Evolutionary conservation across 2,329 filamentous ascomycete species (phyloP).

Genomic region (Aspergillus brasiliensis): DNA sequence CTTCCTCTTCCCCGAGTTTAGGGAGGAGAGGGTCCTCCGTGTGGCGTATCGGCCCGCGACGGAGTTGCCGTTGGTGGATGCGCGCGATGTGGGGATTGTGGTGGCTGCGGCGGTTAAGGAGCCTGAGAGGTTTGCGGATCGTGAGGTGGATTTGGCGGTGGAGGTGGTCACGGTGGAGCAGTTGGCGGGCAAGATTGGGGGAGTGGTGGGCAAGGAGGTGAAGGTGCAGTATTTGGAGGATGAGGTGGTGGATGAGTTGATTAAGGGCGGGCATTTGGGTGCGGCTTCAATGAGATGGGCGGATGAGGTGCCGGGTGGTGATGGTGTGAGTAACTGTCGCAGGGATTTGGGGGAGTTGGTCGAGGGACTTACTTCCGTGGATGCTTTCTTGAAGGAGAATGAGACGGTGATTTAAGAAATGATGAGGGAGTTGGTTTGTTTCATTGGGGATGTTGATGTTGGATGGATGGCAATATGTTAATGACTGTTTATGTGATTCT

Average conservation of each 20-base stretch:
- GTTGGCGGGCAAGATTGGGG: neutral
- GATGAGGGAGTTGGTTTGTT: neutral
- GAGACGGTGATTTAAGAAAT: neutral
- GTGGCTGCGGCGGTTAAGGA: neutral
- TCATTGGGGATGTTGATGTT: no score
- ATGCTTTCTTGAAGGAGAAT: neutral
- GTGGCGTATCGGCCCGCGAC: neutral
- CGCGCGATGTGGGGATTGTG: conserved; percentile 1
- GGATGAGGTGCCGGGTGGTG: neutral
- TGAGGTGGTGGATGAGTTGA: neutral
- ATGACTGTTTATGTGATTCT: neutral
- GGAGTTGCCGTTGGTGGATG: neutral
- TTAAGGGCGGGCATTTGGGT: neutral
- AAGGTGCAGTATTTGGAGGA: neutral
- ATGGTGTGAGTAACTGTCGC: neutral
- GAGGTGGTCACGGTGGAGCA: conserved; percentile 1
- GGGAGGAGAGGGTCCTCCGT: neutral
- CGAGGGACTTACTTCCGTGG: neutral
- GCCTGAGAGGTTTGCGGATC: neutral
- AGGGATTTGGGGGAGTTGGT: neutral
- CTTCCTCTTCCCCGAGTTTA: neutral
- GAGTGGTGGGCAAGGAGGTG: neutral
- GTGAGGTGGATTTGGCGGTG: neutral
- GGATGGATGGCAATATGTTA: neutral
- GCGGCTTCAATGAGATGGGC: neutral